Percentiles rank a stretch among this genome's conserved stretches.
Conservation (phyloP, 768 basidiomycete species). For the Termitomyces sp. region DNA sequence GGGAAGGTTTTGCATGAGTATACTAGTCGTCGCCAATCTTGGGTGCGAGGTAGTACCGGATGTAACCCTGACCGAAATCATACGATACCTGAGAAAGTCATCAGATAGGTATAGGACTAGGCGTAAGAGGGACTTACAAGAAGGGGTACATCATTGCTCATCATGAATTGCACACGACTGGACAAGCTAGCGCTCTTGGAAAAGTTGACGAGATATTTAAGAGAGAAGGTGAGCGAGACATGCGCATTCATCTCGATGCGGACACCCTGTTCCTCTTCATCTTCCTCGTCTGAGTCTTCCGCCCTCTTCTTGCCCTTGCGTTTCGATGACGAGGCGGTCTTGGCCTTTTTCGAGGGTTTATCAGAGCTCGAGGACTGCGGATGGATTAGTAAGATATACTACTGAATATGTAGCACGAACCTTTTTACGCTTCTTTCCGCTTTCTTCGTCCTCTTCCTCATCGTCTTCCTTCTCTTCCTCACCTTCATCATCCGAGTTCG, state of each 20-base stretch:
- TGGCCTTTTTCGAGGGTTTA: constrained; percentile 41
- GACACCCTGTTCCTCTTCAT: constrained; percentile 49
- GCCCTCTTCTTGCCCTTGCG: constrained; percentile 56
- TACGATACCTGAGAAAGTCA: constrained; percentile 65
- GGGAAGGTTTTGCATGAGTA: background rate
- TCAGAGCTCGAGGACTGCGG: constrained; percentile 30
- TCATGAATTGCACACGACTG: constrained; percentile 71
- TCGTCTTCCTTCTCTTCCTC: constrained; percentile 51
- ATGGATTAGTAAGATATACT: constrained; percentile 1
- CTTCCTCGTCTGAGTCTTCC: constrained; percentile 38
- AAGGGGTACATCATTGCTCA: constrained; percentile 90
- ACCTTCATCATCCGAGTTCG: constrained; percentile 48
- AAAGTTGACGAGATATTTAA: constrained; percentile 97
- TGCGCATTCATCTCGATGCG: constrained; percentile 84
- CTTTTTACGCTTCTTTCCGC: constrained; percentile 71
- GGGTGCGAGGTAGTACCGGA: constrained; percentile 94
- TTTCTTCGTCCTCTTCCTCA: constrained; percentile 42
- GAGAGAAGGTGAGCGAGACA: constrained; percentile 88
- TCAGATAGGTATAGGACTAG: background rate
- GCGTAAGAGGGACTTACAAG: constrained; percentile 45
- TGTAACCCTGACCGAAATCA: constrained; percentile 81
- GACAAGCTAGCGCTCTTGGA: constrained; percentile 80
- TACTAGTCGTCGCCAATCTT: constrained; percentile 78
- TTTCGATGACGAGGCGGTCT: constrained; percentile 28
- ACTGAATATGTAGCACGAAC: constrained; percentile 19